Evolutionary conservation across 169 alveolate genomes (phyloP), one percentile per base, ranked within the genome.

Genomic region (Plasmodium falciparum): DNA sequence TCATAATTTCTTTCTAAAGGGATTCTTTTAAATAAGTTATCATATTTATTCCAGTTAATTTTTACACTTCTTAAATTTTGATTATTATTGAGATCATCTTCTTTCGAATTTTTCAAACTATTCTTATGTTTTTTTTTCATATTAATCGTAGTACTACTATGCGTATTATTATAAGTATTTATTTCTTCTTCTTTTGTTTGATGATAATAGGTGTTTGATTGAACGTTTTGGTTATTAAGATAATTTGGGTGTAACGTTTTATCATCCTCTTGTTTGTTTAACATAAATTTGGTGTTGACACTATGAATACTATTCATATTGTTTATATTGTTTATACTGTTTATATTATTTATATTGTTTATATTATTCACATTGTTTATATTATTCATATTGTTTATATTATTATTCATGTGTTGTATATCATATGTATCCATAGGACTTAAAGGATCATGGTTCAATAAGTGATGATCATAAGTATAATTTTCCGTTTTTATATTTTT

Each of bases 11-110:
- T 83, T 83, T 83, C 85, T 45, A 83, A 69, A 8, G 54, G 54
- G 12, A 83, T 83, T 56, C 71, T 83, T 70, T 58, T 69, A 83
- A 83, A 83, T 20, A 83, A 69, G 54, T 62, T 83, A 58, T 83
- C 91, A 69, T 29, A 83, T 56, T 83, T 83, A 58, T 63, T 83
- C 91, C 91, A 83, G 24, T 83, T 83, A 43, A 83, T 70, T 83
- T 83, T 83, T 39, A 83, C 70, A 39, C 70, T 83, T 49, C 91
- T 83, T 33, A 83, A 83, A 70, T 83, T 83, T 9, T 83, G 91
- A 50, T 50, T 71, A n/a, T 70, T 83, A 39, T 69, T 69, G 5
- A 83, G 1, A 26, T 83, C 91, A n/a, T 83, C 86, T 2, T 83
- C 91, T 70, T 62, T 69, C 5, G 47, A 47, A 56, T 83, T 69